Base-by-base conservation (phyloP, 805 yeast genomes). In the Candida verbasci region DNA sequence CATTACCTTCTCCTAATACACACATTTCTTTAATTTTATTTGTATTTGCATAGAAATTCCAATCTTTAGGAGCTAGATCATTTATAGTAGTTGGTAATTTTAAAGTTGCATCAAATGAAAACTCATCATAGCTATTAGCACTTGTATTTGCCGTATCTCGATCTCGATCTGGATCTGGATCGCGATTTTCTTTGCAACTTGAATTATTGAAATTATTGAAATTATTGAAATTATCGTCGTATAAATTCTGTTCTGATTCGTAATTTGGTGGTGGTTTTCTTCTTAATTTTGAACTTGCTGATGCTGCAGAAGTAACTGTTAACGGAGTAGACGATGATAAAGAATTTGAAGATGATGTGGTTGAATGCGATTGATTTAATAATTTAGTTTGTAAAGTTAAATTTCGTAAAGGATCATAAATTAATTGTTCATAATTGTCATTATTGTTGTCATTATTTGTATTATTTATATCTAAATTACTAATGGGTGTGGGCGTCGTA, bases 1-100 rank as follows among this genome's bases (percentile, higher is more conserved):
- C 95, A 24, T 86, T 82, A 12, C 98, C 98, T 63, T 93, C 97
- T 14, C 98, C 98, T 16, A 91, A 58, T 20, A 76, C 71, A 15
- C 79, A 80, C 25, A 89, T 45, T 37, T 86, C 87, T 6, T 74
- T 65, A 24, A 93, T 85, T 30, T 78, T 74, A 34, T 76, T 75
- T 20, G 66, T 57, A 37, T 75, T 69, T 10, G 83, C 79, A 2
- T 80, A 63, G 3, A 58, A 48, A 45, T 76, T 73, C 96, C 97
- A 89, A 35, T 80, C 87, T 11, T 75, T 77, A 34, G 84, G 87
- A 18, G 80, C 81, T 31, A 86, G 55, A 24, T 35, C 34, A 17
- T 76, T 76, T 4, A 39, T 28, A 18, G 23, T 21, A 21, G 35
- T 39, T 14, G 69, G 69, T 3, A 21, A 23, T 23, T 31, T 31